These are phyloP conservation scores for Pseudotsuga menziesii DNA, from an alignment of 75 land plant genomes.

Conservation along the genomic window DNA sequence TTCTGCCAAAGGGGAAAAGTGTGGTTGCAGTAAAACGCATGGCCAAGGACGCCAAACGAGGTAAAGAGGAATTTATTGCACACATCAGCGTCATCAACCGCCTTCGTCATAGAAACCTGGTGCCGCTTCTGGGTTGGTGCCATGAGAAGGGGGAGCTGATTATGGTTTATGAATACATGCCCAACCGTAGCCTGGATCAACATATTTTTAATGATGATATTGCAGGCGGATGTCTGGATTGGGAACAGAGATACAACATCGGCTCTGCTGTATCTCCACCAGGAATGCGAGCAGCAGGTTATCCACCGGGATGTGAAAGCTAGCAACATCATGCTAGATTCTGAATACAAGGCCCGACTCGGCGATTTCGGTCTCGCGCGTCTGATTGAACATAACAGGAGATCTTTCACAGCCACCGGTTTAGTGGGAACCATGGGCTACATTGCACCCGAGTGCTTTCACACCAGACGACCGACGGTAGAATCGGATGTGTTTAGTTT, in stretches of 20 bases:
- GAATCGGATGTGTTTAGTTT: conserved; percentile 18
- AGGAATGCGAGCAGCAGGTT: conserved; percentile 34
- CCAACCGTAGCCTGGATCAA: conserved; percentile 33
- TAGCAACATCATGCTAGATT: conserved; percentile 36
- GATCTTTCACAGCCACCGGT: conserved; percentile 12
- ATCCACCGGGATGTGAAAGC: conserved; percentile 37
- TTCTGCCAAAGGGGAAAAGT: conserved; percentile 9
- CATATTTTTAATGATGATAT: background rate
- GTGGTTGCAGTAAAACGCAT: conserved; percentile 23
- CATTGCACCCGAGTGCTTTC: conserved; percentile 15
- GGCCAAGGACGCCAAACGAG: conserved; percentile 16
- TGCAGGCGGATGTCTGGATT: background rate
- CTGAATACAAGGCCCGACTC: conserved; percentile 24
- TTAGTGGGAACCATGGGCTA: conserved; percentile 24
- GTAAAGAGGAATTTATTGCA: conserved; percentile 22
- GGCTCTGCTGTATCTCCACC: conserved; percentile 29
- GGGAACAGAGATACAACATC: conserved; percentile 29
- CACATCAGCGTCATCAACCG: conserved; percentile 27
- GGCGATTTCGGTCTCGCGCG: conserved; percentile 44
- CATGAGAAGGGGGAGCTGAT: conserved; percentile 24
- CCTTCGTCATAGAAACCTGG: conserved; percentile 36
- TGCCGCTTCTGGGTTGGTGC: conserved; percentile 34
- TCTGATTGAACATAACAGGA: conserved; percentile 18
- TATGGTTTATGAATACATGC: conserved; percentile 41
- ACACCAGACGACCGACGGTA: background rate